phyloP scores from a whole-genome alignment of 306 rosid species.

The Neltuma alba region DNA sequence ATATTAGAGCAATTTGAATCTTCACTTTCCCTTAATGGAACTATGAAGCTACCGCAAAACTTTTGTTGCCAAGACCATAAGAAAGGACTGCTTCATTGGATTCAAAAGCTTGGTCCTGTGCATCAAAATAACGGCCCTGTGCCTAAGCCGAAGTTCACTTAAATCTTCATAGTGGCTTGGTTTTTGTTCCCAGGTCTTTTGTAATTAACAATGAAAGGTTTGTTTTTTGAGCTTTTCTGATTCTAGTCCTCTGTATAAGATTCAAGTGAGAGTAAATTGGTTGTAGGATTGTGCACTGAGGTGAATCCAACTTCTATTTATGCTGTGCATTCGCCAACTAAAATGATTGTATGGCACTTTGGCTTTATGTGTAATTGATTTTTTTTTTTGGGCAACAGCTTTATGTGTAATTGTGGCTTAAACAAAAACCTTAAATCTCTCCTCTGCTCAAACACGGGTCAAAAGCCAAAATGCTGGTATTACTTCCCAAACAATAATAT shows the following conservation, averaged over 20 bases:
- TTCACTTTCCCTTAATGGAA: slow-evolving; percentile 73
- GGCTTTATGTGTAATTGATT: background rate
- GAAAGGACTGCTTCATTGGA: slow-evolving; percentile 89
- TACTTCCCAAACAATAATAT: background rate
- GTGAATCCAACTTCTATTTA: slow-evolving; percentile 38
- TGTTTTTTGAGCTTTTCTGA: slow-evolving; percentile 49
- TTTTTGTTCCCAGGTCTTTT: slow-evolving; percentile 61
- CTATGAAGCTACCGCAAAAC: slow-evolving; percentile 54
- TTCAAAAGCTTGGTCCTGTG: slow-evolving; percentile 84
- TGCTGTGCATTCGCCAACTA: slow-evolving; percentile 2
- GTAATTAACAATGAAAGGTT: slow-evolving; percentile 64
- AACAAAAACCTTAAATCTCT: background rate
- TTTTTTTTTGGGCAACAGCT: background rate
- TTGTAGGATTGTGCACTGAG: slow-evolving; percentile 43
- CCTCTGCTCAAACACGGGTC: background rate
- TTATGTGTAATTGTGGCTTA: slow-evolving; percentile 21
- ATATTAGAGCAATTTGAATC: slow-evolving; percentile 78
- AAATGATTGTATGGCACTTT: slow-evolving; percentile 24
- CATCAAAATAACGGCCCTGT: slow-evolving; percentile 51
- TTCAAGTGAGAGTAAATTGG: slow-evolving; percentile 48
- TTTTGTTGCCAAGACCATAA: slow-evolving; percentile 66
- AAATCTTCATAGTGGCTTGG: slow-evolving; percentile 51
- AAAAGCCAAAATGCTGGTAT: background rate
- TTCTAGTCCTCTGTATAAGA: slow-evolving; percentile 41
- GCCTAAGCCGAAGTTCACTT: slow-evolving; percentile 83